Base-by-base conservation (phyloP, 495 filamentous ascomycete species). In the Haplographium delicatum region DNA sequence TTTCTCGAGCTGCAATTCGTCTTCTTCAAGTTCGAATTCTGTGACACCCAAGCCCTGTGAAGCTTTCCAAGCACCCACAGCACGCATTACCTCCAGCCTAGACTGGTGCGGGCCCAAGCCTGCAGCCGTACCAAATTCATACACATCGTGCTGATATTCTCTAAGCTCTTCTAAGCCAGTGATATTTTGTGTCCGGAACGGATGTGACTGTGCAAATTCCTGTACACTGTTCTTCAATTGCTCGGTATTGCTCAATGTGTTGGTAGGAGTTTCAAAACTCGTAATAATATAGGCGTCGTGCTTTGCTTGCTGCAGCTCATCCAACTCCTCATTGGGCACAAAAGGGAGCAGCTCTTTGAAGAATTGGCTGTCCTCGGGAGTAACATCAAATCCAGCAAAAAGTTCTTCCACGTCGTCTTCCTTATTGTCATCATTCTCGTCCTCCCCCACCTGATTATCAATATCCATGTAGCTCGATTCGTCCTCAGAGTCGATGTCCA, bases 101-200 rank as follows among this genome's bases (percentile, higher is more conserved):
- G 57, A 42, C 9, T 44, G 22, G 5, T 23, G 7, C n/a, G 30
- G 23, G 1, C 26, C 37, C 47, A 64, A 45, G 10, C 61, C 59
- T 6, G 61, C 22, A 3, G 44, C 45, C 11, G 47, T 26, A 5
- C 51, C 50, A 31, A 54, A 60, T 16, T 54, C 59, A 26, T 64
- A 57, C 1, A 65, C 47, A 28, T 65, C 62, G 19, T 44, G 45
- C 39, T 57, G 37, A 31, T 58, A 65, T 5, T 52, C 45, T 3
- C 11, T 18, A 7, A 56, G 6, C 8, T 42, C 53, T 1, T 51
- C 47, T 10, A 34, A 41, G 9, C 28, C 27, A 19, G 8, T 26
- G 7, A 28, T 44, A 18, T 19, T n/a, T 22, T 44, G 18, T 1
- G 28, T 9, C 38, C 40, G 46, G 46, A 45, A 45, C 8, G 53